Evolutionary conservation across 331 rosid genomes (phyloP), one percentile per base, ranked within the genome.

Genomic region (Erythrophleum ivorense): DNA sequence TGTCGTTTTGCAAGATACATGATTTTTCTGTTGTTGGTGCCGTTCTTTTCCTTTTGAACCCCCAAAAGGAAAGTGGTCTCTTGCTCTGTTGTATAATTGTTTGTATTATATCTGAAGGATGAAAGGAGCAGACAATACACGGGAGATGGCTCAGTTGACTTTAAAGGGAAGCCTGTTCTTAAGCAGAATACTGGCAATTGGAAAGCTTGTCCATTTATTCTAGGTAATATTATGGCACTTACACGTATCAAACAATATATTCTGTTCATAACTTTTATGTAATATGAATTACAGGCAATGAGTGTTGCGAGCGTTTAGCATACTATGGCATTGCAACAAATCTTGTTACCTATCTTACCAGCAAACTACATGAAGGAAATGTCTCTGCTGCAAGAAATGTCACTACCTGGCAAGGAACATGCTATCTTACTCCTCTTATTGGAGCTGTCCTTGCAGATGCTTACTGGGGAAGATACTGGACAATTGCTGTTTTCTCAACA

Each of bases 401-500:
- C 63, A 96, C 97, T 81, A 96, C 94, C 59, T 96, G 99, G 98
- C 92, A 90, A 82, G 99, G 98, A 63, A 95, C 99, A 80, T 95
- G 99, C 86, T 95, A 93, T 90, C 98, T 95, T 79, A 73, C 99
- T 73, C 99, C 99, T 85, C 97, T 96, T 33, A 88, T 96, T 83
- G 99, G 99, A 79, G 99, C 99, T 67, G 80, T 94, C 67, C 45
- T 94, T 55, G 99, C 99, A 63, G 99, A 96, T 94, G 89, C 98
- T 72, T 93, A 89, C 85, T 96, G 92, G 97, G 99, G 99, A 81
- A 88, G 99, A 90, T 96, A 91, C 84, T 96, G 99, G 99, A 96
- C 99, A 15, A 96, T 96, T 83, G 95, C 99, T 29, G 43, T 29
- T 64, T 96, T 94, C 85, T 96, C 97, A 81, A 82, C 71, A 0